Base-by-base conservation (phyloP, 192 early-diverging fungal species). In the Umbelopsis sp. region DNA sequence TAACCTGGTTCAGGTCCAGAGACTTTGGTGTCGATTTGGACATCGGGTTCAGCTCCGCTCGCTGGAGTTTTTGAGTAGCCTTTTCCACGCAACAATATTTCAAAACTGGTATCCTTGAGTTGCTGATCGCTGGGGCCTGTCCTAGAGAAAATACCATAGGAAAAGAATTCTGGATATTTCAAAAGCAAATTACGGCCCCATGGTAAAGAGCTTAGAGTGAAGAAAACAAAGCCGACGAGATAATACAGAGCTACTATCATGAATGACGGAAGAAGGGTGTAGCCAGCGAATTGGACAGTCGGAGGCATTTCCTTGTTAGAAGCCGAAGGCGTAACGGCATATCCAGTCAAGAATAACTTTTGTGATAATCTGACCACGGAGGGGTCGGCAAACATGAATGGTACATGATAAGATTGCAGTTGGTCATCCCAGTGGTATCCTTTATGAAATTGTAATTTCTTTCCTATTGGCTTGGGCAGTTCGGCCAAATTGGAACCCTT, bases 1-100 rank as follows among this genome's bases (percentile, higher is more conserved):
- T 91, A 91, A 8, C 86, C 90, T 49, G 81, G 74, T 78, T 91
- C 89, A n/a, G 90, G 90, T 8, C 89, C 90, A 64, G 66, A 70
- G 12, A 91, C 84, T 6, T 78, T 80, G 0, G 83, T 81, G 5
- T 81, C 74, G 44, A 90, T 86, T 20, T 80, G 73, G 20, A 80
- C 76, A 73, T 87, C 79, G 1, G 80, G 80, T 68, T 27, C 35
- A 10, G 46, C 51, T n/a, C n/a, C 49, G 5, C 33, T 15, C 2
- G 30, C 58, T 12, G 69, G 49, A 5, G 46, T 47, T 23, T 69
- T 76, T 2, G 81, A 73, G 72, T 74, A 89, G 0, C 91, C 91
- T 46, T 83, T 72, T 44, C 80, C 83, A 45, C 75, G 78, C 44
- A 92, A 87, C 3, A 78, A 81, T 37, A 77, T 66, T 20, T 76